A percentile compares a stretch with the other conserved stretches of the same genome.
phyloP scores from a whole-genome alignment of 805 yeast species.

The Saturnispora sekii region DNA sequence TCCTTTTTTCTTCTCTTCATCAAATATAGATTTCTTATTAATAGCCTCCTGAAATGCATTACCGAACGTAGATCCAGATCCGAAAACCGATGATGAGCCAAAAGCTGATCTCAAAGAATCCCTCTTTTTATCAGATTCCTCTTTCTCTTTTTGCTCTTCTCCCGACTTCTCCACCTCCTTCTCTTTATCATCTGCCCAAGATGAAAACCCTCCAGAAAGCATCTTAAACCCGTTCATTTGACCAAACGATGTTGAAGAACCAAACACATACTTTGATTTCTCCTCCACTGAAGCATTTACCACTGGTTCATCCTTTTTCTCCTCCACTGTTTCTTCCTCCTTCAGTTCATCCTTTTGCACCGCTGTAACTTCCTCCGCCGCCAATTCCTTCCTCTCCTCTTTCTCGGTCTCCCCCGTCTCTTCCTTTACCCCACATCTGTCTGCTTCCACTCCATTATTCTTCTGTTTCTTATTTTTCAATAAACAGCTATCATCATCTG shows the following conservation, averaged over 20 bases:
- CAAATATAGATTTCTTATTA: constrained; percentile 49
- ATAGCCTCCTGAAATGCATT: constrained; percentile 48
- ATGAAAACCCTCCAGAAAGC: constrained; percentile 28
- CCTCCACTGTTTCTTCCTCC: constrained; percentile 1
- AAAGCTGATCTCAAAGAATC: not conserved
- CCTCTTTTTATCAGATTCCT: not conserved
- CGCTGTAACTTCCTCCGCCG: not conserved
- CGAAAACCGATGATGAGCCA: constrained; percentile 24
- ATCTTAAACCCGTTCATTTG: constrained; percentile 30
- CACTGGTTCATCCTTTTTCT: constrained; percentile 18
- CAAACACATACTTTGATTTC: constrained; percentile 40
- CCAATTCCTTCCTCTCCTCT: not conserved
- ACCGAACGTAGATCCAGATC: constrained; percentile 36
- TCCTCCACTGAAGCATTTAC: no score
- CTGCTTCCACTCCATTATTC: constrained; percentile 3
- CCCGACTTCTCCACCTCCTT: not conserved
- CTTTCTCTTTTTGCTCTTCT: constrained; percentile 1
- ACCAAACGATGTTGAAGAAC: constrained; percentile 43
- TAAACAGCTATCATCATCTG: constrained; percentile 7
- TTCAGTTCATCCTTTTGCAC: constrained; percentile 2
- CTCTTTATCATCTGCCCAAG: constrained; percentile 2
- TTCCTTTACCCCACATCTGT: not conserved
- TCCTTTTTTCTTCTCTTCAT: constrained; percentile 19
- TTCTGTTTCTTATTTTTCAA: no score
- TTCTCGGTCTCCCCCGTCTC: not conserved